These are phyloP conservation scores for Penicillium sp. DNA, from an alignment of 2,329 filamentous ascomycete species.

Conservation along the genomic window DNA sequence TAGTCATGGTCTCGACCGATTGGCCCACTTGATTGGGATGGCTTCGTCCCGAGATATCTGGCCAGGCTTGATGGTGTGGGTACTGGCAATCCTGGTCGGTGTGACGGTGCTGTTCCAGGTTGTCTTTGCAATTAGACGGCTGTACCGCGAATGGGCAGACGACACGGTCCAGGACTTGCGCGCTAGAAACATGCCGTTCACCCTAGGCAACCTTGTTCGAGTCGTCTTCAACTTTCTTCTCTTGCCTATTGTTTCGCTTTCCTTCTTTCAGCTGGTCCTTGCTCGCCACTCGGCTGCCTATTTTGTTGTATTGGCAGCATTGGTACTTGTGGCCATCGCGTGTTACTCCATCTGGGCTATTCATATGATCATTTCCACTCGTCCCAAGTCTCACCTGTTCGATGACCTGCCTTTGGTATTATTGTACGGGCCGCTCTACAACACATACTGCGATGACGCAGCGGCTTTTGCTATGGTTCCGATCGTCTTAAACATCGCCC, in stretches of 20 bases:
- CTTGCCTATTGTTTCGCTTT: slow-evolving; percentile 78
- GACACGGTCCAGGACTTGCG: slow-evolving; percentile 81
- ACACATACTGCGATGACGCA: slow-evolving; percentile 92
- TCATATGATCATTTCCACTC: slow-evolving; percentile 72
- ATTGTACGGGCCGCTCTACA: slow-evolving; percentile 89
- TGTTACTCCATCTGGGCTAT: slow-evolving; percentile 75
- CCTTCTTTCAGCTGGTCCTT: slow-evolving; percentile 85
- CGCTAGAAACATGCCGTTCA: slow-evolving; percentile 87
- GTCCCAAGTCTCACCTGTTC: slow-evolving; percentile 81
- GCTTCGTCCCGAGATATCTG: slow-evolving; percentile 73
- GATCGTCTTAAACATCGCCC: slow-evolving; percentile 75
- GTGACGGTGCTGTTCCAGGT: slow-evolving; percentile 68
- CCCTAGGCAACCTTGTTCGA: slow-evolving; percentile 71
- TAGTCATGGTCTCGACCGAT: slow-evolving; percentile 71
- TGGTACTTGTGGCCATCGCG: slow-evolving; percentile 70
- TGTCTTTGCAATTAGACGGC: slow-evolving; percentile 72
- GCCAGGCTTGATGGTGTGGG: slow-evolving; percentile 90
- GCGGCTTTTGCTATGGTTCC: slow-evolving; percentile 87
- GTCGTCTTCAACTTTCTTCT: slow-evolving; percentile 91
- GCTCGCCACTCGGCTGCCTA: slow-evolving; percentile 63
- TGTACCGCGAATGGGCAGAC: slow-evolving; percentile 66
- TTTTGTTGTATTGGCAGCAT: slow-evolving; percentile 68
- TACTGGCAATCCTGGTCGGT: slow-evolving; percentile 69
- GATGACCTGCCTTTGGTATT: slow-evolving; percentile 89
- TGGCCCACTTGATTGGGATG: slow-evolving; percentile 82